Percentiles rank a stretch among this genome's conserved stretches.
Conservation (phyloP, 2,329 filamentous ascomycete genomes). For the Pyrenochaeta sp. region DNA sequence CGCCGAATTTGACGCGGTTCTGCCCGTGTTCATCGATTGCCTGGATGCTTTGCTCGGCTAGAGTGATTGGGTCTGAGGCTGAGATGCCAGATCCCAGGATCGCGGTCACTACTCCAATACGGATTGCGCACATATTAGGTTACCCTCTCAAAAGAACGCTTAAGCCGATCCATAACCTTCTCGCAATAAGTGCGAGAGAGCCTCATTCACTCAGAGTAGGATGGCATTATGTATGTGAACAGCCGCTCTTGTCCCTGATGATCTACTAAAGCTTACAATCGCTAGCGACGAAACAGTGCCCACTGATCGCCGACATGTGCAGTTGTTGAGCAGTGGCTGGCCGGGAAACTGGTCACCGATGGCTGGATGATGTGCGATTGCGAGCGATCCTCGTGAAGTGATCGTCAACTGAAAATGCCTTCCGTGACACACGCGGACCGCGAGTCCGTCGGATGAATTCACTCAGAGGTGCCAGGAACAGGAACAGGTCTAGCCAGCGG, state of each 20-base stretch:
- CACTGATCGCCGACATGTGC: constrained; percentile 1
- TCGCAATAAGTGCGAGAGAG: not conserved
- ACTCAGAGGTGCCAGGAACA: constrained; percentile 18
- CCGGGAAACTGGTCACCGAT: not conserved
- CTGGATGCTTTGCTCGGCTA: constrained; percentile 23
- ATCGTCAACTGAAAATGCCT: constrained; percentile 4
- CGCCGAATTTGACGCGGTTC: constrained; percentile 26
- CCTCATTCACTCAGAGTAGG: not conserved
- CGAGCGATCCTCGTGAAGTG: constrained; percentile 7
- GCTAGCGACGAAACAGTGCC: not conserved
- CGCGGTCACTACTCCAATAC: constrained; percentile 3
- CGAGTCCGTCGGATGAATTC: constrained; percentile 41
- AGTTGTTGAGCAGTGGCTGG: not conserved
- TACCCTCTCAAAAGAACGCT: not conserved
- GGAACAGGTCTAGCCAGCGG: constrained; percentile 20
- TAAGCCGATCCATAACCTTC: constrained; percentile 1
- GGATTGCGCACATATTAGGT: not conserved
- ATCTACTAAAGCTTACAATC: not conserved
- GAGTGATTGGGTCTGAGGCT: constrained; percentile 3
- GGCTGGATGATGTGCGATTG: constrained; percentile 20
- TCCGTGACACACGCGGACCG: constrained; percentile 36
- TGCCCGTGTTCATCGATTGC: constrained; percentile 24
- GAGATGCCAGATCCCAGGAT: constrained; percentile 3
- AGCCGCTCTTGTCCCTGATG: not conserved
- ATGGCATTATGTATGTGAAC: not conserved